A percentile compares a stretch with the other conserved stretches of the same genome.
phyloP scores from a whole-genome alignment of 441 rosid genomes.

The Jatropha podagrica region DNA sequence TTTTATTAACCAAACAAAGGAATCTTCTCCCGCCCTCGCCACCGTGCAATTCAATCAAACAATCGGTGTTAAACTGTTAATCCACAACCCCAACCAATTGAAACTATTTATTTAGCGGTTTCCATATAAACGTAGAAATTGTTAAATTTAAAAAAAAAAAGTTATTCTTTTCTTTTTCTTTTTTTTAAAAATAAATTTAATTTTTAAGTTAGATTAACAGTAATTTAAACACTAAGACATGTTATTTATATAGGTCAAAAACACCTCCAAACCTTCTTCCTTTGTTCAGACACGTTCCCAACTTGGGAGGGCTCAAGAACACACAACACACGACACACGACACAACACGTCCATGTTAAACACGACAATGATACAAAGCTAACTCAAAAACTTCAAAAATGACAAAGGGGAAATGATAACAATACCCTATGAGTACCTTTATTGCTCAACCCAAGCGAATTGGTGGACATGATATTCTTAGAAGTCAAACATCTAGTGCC shows the following conservation, averaged over 20 bases:
- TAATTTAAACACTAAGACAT: no score
- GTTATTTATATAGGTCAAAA: background rate
- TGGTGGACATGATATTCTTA: background rate
- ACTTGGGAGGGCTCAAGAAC: background rate
- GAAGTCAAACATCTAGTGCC: background rate
- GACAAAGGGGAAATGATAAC: background rate
- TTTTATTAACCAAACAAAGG: no score
- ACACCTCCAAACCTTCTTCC: conserved; percentile 1
- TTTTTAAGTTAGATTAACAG: no score
- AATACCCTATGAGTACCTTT: background rate
- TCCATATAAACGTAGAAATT: no score
- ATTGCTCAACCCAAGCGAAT: background rate
- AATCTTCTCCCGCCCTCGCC: no score
- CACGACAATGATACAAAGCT: background rate
- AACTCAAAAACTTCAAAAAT: background rate
- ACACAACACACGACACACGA: background rate
- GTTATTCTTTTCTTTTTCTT: no score
- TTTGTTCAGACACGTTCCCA: background rate
- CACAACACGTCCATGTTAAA: background rate
- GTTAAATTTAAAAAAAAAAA: no score
- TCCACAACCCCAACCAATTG: no score
- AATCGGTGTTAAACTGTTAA: no score
- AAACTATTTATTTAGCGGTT: no score
- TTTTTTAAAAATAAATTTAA: no score
- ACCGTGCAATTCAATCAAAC: no score